Evolutionary conservation across 2,329 filamentous ascomycete genomes (phyloP).

Genomic region (Arthroderma uncinatum): DNA sequence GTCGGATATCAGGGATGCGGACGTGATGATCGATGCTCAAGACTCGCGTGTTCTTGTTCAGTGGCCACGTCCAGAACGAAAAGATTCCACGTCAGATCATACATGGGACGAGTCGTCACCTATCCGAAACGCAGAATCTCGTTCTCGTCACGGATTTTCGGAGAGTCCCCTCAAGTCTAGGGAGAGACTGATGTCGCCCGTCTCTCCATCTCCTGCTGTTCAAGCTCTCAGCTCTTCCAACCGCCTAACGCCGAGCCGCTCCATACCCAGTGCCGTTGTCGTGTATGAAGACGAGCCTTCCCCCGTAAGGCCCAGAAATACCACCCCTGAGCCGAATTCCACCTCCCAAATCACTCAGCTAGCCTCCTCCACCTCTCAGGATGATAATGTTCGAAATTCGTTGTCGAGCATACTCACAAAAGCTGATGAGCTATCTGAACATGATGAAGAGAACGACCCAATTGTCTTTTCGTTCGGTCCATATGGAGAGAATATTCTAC

Average conservation of each 20-base stretch:
- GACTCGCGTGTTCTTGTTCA: conserved; percentile 79
- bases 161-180: conserved; percentile 45
- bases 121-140: conserved; percentile 34
- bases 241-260: conserved; percentile 35
- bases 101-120: conserved; percentile 52
- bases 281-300: conserved; percentile 63
- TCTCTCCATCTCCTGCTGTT: conserved; percentile 56
- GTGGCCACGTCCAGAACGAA: conserved; percentile 59
- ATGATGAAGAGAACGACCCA: conserved; percentile 89
- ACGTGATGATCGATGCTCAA: conserved; percentile 93
- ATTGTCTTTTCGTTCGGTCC: conserved; percentile 86
- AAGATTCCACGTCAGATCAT: conserved; percentile 48
- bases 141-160: conserved; percentile 18
- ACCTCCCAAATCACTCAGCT: conserved; percentile 26
- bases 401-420: conserved; percentile 27
- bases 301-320: conserved; percentile 39
- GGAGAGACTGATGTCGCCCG: conserved; percentile 58
- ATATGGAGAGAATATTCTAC: conserved; percentile 75
- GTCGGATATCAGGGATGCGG: conserved; percentile 73
- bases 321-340: conserved; percentile 17
- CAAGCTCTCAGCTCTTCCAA: conserved; percentile 36
- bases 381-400: conserved; percentile 24
- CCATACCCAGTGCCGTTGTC: conserved; percentile 34
- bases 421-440: conserved; percentile 59
- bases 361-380: conserved; percentile 24